Evolutionary conservation across 2,329 filamentous ascomycete species (phyloP).

Genomic region (Colletotrichum navitas): DNA sequence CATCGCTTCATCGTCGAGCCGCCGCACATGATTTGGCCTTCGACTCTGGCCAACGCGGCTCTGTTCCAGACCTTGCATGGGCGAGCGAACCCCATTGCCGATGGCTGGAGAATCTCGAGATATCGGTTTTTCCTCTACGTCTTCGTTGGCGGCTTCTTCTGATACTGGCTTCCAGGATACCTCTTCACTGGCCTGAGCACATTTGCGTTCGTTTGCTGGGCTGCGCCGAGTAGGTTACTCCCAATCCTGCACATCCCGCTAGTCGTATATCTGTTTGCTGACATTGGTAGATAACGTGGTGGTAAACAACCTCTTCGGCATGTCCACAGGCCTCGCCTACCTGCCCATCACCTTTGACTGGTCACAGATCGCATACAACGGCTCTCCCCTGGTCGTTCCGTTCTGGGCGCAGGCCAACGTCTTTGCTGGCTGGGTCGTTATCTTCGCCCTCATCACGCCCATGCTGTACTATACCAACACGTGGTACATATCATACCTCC

Average conservation of each 20-base stretch:
- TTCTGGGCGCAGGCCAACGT: constrained; percentile 73
- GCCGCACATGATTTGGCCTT: constrained; percentile 61
- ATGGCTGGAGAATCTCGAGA: constrained; percentile 53
- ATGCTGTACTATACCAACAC: constrained; percentile 70
- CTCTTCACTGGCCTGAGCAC: constrained; percentile 57
- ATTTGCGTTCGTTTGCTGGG: constrained; percentile 63
- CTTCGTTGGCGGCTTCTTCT: constrained; percentile 58
- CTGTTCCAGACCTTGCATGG: constrained; percentile 58
- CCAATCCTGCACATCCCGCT: constrained; percentile 42
- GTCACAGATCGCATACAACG: constrained; percentile 45
- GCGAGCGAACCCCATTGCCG: constrained; percentile 51
- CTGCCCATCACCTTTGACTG: constrained; percentile 50
- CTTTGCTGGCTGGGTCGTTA: constrained; percentile 70
- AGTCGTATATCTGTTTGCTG: constrained; percentile 37
- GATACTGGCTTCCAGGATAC: constrained; percentile 62
- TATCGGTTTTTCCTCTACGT: constrained; percentile 54
- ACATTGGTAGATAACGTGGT: constrained; percentile 64
- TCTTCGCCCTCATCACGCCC: constrained; percentile 67
- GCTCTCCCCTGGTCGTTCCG: constrained; percentile 60
- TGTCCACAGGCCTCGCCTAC: constrained; percentile 48
- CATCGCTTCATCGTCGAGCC: constrained; percentile 60
- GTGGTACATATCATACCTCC: constrained; percentile 68
- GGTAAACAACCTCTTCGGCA: constrained; percentile 76
- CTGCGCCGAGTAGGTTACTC: constrained; percentile 48
- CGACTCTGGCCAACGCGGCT: constrained; percentile 57